Evolutionary conservation across 352 stramenopile genomes (phyloP), one percentile per base, ranked within the genome.

Genomic region (Elongisporangium prolatum): DNA sequence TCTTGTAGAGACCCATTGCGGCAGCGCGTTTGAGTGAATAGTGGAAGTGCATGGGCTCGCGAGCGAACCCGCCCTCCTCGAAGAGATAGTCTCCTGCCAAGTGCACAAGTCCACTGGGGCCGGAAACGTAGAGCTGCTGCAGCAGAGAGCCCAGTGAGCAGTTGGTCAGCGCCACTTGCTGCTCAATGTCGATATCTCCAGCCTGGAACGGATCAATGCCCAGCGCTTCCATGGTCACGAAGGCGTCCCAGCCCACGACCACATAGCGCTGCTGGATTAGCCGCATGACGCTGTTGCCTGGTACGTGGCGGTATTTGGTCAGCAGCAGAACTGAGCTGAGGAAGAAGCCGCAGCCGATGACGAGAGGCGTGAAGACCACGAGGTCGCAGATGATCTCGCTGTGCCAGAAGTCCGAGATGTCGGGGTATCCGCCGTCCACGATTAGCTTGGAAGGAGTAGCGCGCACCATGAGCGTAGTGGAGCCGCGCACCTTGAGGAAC

Each of bases 361-460:
- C 53, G 8, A 70, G 53, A 2, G 38, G 52, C 1, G 71, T 21
- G 18, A 73, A 63, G 18, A 77, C 63, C 18, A 77, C 61, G 48
- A 76, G 61, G 47, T 84, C 74, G 53, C 71, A 80, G 7, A 77
- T 65, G 58, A 80, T 68, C 49, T 84, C 72, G 48, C 59, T 80
- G 0, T 58, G 47, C 74, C 74, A 84, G 57, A 81, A 81, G 47
- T 61, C 34, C 3, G 63, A 61, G 25, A 81, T 68, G 21, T 71
- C 47, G 0, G 67, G 61, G 20, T 65, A 52, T 13, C 74, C 71
- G 6, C 71, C 71, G 16, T 58, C 76, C 2, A 78, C 61, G 34
- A 56, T 61, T 16, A 40, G 40, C 37, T 75, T 77, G 18, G 61
- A 57, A n/a, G 49, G 48, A 0, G 57, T 24, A 3, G 68, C 38